Percentiles rank a stretch among this genome's conserved stretches.
Evolutionary conservation across 78 protist species (phyloP).

Genomic region (Protostelium mycophagum): DNA sequence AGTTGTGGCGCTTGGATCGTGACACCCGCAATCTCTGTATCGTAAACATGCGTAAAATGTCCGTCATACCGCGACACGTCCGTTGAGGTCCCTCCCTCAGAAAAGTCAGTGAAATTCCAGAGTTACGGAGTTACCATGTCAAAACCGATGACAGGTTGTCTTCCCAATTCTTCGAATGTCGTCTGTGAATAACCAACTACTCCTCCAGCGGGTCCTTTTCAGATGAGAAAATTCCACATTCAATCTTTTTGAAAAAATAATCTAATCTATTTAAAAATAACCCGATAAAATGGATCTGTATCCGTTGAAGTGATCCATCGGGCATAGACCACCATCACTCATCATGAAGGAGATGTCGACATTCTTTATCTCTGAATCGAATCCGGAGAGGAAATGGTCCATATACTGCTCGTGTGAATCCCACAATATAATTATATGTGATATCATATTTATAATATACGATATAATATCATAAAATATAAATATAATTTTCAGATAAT

Average conservation of each 20-base stretch:
- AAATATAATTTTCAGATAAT: too few species aligned
- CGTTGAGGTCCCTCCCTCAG: constrained; percentile 92
- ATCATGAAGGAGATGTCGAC: constrained; percentile 87
- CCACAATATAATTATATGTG: too few species aligned
- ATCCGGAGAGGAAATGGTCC: constrained; percentile 65
- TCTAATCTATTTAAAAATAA: too few species aligned
- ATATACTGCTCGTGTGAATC: constrained; percentile 36
- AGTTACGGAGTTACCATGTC: constrained; percentile 74
- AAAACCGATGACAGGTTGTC: constrained; percentile 83
- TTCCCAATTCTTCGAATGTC: constrained; percentile 37
- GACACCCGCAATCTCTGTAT: constrained; percentile 84
- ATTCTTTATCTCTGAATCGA: constrained; percentile 35
- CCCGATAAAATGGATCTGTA: constrained; percentile 90
- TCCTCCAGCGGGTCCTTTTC: constrained; percentile 86
- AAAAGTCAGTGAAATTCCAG: not conserved
- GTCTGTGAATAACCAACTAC: constrained; percentile 88
- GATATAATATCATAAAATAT: too few species aligned
- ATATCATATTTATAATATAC: too few species aligned
- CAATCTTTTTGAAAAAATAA: constrained; percentile 39
- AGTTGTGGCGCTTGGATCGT: constrained; percentile 91
- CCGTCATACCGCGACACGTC: constrained; percentile 83
- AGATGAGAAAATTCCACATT: not conserved
- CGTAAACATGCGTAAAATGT: constrained; percentile 80
- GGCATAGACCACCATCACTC: constrained; percentile 93
- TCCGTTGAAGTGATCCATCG: constrained; percentile 74